phyloP scores from a whole-genome alignment of 371 early-diverging fungal genomes.

The Rhizomucor miehei region DNA sequence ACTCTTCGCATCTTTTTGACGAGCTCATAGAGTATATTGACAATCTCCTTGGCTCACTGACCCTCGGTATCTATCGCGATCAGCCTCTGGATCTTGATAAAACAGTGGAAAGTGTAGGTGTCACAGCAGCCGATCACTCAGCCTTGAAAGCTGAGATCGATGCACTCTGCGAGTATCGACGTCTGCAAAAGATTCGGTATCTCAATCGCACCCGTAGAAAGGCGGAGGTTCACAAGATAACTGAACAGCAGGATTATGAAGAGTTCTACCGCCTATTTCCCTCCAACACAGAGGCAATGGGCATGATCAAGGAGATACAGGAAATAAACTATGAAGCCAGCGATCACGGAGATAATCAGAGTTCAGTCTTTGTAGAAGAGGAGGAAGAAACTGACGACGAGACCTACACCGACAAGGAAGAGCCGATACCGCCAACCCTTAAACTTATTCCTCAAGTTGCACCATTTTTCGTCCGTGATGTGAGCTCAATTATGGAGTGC shows the following conservation, averaged over 20 bases:
- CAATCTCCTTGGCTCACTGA: constrained; percentile 21
- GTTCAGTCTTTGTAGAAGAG: no score
- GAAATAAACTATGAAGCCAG: constrained; percentile 20
- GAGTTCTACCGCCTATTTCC: constrained; percentile 25
- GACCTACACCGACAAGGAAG: no score
- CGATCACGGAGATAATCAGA: no score
- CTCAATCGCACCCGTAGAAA: constrained; percentile 39
- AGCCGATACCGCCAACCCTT: no score
- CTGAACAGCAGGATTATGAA: constrained; percentile 14
- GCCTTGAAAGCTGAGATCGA: constrained; percentile 35
- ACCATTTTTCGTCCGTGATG: no score
- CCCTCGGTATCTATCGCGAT: constrained; percentile 24
- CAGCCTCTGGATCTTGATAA: constrained; percentile 19
- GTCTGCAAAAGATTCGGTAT: constrained; percentile 31
- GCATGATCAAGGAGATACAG: constrained; percentile 32
- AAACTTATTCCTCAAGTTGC: no score
- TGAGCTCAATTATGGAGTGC: no score
- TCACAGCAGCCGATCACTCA: constrained; percentile 16
- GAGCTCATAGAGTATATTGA: constrained; percentile 37
- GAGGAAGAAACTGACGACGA: no score
- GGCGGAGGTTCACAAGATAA: constrained; percentile 17
- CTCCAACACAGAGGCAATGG: constrained; percentile 18
- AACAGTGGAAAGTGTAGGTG: constrained; percentile 15
- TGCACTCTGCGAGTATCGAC: constrained; percentile 27
- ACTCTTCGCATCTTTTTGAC: constrained; percentile 40